Base-by-base conservation (phyloP, 164 flowering plant genomes). In the Macadamia integrifolia region DNA sequence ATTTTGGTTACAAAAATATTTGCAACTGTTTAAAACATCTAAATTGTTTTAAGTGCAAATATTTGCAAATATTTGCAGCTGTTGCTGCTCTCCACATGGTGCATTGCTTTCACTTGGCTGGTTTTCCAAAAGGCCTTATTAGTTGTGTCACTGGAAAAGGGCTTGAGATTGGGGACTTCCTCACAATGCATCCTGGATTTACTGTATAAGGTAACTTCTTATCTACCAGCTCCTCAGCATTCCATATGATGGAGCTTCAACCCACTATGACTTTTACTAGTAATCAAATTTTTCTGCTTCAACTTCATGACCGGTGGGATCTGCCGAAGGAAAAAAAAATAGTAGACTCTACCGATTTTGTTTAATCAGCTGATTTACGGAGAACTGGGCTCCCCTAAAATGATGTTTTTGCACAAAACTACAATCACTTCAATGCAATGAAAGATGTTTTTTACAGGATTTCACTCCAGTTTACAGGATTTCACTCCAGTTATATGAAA, bases 41-140 rank as follows among this genome's bases (percentile, higher is more conserved):
- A 23, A 23, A 23, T 23, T 23, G 23, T 23, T 23, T 23, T 23
- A 23, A 23, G 23, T 23, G 23, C 23, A 23, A 23, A 23, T 23
- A 23, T 23, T 23, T 23, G 23, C 23, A 23, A 23, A 23, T 23
- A 23, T 23, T 23, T 23, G 23, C 23, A 53, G 96, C 97, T 50
- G 97, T 92, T 35, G 81, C 99, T 64, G 84, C 84, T 50, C 96
- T 95, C 65, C 98, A 95, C 73, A 90, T 92, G 99, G 92, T 95
- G 66, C 96, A 95, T 68, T 95, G 99, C 85, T 92, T 95, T 75
- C 99, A 95, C 79, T 76, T 95, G 71, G 99, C 99, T 65, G 97
- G 98, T 68, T 95, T 95, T 72, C 99, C 99, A 9, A 90, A 87
- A 78, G 99, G 98, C 58, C 92, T 95, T 61, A 92, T 95, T 68